phyloP scores from a whole-genome alignment of 352 stramenopile species.

The Pythium periplocum region DNA sequence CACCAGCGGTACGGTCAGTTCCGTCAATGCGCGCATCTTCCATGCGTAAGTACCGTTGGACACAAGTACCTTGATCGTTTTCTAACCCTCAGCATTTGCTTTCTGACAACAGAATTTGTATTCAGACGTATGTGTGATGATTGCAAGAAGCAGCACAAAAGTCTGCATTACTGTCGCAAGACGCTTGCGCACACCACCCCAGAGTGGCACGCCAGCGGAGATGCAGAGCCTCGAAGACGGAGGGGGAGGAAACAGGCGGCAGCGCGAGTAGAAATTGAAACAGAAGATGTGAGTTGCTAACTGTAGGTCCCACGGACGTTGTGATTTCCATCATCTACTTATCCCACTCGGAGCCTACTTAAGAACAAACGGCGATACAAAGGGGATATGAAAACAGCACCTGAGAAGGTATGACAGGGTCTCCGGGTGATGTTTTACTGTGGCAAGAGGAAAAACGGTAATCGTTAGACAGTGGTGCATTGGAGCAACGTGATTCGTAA shows the following conservation, averaged over 20 bases:
- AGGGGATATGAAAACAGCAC: background rate
- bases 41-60: background rate
- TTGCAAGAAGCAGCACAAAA: slow-evolving; percentile 62
- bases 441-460: no score
- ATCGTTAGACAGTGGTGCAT: no score
- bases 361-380: slow-evolving; percentile 13
- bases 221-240: slow-evolving; percentile 3
- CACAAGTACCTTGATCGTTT: slow-evolving; percentile 1
- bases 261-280: slow-evolving; percentile 6
- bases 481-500: no score
- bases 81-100: background rate
- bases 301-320: background rate
- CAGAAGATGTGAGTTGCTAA: slow-evolving; percentile 2
- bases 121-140: slow-evolving; percentile 70
- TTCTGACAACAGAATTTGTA: slow-evolving; percentile 1
- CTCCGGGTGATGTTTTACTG: no score
- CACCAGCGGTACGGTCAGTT: slow-evolving; percentile 18
- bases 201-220: slow-evolving; percentile 47
- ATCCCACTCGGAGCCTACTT: no score
- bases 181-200: slow-evolving; percentile 57
- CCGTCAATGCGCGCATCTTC: slow-evolving; percentile 13
- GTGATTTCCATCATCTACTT: background rate
- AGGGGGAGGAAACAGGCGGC: no score
- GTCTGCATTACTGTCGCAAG: slow-evolving; percentile 60
- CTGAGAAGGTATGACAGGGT: no score